Conservation (phyloP, 495 filamentous ascomycete species). For the Penicillium cinerascens region DNA sequence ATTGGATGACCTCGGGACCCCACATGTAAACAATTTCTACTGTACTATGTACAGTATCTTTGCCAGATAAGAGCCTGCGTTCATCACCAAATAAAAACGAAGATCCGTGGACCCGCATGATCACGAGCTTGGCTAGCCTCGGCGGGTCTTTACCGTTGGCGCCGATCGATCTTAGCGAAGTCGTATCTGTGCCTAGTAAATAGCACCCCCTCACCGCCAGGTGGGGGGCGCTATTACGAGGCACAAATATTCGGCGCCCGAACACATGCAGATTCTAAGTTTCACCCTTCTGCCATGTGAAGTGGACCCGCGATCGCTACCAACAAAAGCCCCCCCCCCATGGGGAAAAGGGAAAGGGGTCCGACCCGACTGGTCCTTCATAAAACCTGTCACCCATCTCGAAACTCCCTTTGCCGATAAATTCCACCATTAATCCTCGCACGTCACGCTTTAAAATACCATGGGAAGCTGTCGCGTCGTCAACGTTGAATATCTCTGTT, state of each 20-base stretch:
- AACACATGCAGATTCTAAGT: background rate
- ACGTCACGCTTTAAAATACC: background rate
- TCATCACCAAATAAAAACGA: no score
- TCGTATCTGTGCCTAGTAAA: no score
- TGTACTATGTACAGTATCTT: no score
- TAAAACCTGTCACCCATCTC: slow-evolving; percentile 1
- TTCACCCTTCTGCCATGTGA: slow-evolving; percentile 3
- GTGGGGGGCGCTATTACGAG: no score
- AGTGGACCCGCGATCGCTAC: background rate
- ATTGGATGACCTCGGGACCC: no score
- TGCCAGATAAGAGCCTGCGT: no score
- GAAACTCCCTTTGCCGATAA: background rate
- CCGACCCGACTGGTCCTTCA: background rate
- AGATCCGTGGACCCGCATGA: no score
- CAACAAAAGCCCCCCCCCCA: background rate
- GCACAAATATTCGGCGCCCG: background rate
- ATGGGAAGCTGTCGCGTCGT: background rate
- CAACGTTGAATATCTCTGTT: background rate
- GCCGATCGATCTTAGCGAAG: no score
- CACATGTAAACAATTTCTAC: no score
- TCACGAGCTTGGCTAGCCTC: no score
- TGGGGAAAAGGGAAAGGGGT: background rate
- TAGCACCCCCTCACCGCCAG: no score
- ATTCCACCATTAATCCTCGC: background rate
- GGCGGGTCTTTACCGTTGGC: no score